Percentiles rank a stretch among this genome's conserved stretches.
Conservation (phyloP, 148 eudicot genomes). For the Mesembryanthemum crystallinum region DNA sequence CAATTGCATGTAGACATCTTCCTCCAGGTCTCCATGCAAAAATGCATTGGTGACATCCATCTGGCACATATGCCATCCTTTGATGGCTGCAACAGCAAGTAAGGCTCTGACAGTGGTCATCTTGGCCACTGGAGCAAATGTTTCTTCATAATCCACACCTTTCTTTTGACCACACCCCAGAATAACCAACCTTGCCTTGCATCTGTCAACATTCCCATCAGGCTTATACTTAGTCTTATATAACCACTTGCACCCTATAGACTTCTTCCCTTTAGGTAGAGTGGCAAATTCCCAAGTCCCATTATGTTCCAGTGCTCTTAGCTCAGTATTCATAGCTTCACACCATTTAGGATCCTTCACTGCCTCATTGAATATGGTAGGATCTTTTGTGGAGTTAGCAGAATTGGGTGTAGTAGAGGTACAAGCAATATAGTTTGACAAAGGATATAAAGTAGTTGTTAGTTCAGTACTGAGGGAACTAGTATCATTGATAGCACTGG, state of each 20-base stretch:
- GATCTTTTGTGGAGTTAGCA: background rate
- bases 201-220: background rate
- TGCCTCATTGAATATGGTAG: background rate
- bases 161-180: background rate
- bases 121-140: background rate
- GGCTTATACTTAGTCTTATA: background rate
- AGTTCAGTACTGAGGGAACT: background rate
- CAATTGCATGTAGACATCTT: background rate
- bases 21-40: background rate
- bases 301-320: background rate
- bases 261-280: background rate
- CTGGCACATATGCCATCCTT: background rate
- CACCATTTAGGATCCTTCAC: background rate
- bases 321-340: background rate
- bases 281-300: background rate
- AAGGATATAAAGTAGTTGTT: background rate
- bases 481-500: too few relatives aligned
- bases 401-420: too few relatives aligned
- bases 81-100: background rate
- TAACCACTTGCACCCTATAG: background rate
- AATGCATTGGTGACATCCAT: constrained; percentile 3
- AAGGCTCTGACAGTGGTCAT: background rate
- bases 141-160: background rate
- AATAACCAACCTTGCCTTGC: background rate
- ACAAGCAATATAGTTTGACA: background rate